Evolutionary conservation across 441 rosid species (phyloP).

Genomic region (Gossypium aridum): DNA sequence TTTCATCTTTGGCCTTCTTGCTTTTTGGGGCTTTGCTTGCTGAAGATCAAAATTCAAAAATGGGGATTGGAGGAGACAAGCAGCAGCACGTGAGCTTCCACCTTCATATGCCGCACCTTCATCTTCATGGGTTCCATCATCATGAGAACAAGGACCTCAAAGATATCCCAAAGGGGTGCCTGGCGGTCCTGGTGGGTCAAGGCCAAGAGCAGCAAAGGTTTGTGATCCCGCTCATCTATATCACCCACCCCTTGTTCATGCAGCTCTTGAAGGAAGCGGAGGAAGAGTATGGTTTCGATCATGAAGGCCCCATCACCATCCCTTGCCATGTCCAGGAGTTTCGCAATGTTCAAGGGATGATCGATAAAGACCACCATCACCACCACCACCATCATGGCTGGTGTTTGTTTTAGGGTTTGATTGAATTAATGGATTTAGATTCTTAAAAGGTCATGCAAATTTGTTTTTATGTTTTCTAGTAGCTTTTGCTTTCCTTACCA

Average conservation of each 20-base stretch:
- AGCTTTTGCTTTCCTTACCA: neutral
- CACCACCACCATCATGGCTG: slow-evolving; percentile 22
- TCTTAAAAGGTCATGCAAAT: neutral
- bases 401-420: slow-evolving; percentile 59
- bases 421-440: neutral
- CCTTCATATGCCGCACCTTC: slow-evolving; percentile 39
- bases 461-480: neutral
- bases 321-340: slow-evolving; percentile 78
- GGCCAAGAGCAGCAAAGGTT: slow-evolving; percentile 62
- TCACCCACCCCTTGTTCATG: slow-evolving; percentile 71
- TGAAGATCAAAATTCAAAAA: neutral
- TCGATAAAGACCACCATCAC: slow-evolving; percentile 39
- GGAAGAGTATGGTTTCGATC: slow-evolving; percentile 68
- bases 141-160: slow-evolving; percentile 22
- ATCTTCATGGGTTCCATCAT: slow-evolving; percentile 29
- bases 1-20: neutral
- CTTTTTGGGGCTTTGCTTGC: neutral
- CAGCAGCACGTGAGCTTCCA: slow-evolving; percentile 38
- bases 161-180: slow-evolving; percentile 64
- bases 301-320: slow-evolving; percentile 61
- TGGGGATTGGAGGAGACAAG: slow-evolving; percentile 35
- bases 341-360: slow-evolving; percentile 50
- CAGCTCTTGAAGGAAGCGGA: slow-evolving; percentile 19
- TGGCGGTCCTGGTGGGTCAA: slow-evolving; percentile 75
- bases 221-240: slow-evolving; percentile 61